Base-by-base conservation (phyloP, 1,284 basidiomycete species). In the Apiotrichum sp. region DNA sequence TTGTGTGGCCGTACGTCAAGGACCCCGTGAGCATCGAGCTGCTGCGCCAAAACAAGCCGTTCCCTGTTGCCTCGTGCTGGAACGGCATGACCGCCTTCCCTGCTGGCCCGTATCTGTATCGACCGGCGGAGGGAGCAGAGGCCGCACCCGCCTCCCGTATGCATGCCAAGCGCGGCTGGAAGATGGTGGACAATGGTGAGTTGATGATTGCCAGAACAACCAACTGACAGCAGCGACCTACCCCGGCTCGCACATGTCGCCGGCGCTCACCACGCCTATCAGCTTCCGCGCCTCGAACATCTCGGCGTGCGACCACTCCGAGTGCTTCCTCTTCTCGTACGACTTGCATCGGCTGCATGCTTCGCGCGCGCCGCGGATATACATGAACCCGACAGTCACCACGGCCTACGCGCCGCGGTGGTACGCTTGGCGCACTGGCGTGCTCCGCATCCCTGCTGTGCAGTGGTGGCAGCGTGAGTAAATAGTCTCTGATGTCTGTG, bases 311-410 rank as follows among this genome's bases (percentile, higher is more conserved):
- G 80, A 77, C 63, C 80, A 80, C 41, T 79, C 77, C 29, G 83
- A 84, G 70, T 82, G 79, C 40, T 81, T 83, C 71, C 65, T 82
- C 49, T 72, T 81, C 14, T 80, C 80, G 5, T 82, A 82, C 67
- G 83, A 84, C 66, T 68, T 84, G 33, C 78, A 83, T 56, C 77
- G 81, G 3, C 57, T 80, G 35, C 78, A 80, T 55, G 67, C 69
- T 16, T 60, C 80, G 45, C 51, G 65, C 10, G 69, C 66, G 9
- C 75, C 77, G 1, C 72, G 72, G 34, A 79, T 82, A 53, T 76
- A 72, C 62, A 76, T 81, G 64, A 82, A 82, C 62, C 79, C 80
- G 36, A 69, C 65, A 35, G 79, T 80, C 34, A 68, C 74, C 50
- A 71, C 67, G 13, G 75, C 68, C 39, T 80, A 80, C 63, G 65